Percentiles rank a stretch among this genome's conserved stretches.
Conservation (phyloP, 306 rosid genomes). For the Quercus glauca region DNA sequence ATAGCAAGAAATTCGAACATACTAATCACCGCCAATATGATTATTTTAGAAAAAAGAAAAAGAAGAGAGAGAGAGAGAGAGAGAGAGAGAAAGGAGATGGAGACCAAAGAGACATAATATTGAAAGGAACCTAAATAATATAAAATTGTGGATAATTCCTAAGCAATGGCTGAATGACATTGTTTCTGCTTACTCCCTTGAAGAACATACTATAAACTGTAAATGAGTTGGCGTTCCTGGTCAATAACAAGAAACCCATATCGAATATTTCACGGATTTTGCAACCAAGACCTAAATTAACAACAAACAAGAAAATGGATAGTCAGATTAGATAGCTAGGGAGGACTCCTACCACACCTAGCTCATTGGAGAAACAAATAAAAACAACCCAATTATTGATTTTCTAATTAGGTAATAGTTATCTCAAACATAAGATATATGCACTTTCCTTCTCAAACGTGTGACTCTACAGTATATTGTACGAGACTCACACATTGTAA, state of each 20-base stretch:
- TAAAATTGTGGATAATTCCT: neutral
- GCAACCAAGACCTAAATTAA: neutral
- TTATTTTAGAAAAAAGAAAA: neutral
- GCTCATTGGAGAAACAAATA: constrained; percentile 9
- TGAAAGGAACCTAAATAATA: neutral
- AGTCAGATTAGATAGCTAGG: neutral
- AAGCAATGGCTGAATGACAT: neutral
- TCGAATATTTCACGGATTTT: neutral
- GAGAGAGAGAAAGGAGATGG: neutral
- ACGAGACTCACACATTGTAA: too few relatives aligned
- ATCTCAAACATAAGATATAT: too few relatives aligned
- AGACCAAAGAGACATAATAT: neutral
- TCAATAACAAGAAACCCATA: neutral
- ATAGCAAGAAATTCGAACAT: too few relatives aligned
- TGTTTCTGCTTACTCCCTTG: neutral
- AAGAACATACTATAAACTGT: neutral
- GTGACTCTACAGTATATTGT: too few relatives aligned
- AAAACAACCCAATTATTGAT: neutral
- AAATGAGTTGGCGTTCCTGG: neutral
- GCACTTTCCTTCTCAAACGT: too few relatives aligned
- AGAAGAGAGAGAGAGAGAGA: too few relatives aligned
- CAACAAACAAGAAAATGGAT: neutral
- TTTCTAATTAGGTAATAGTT: too few relatives aligned
- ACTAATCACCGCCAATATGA: too few relatives aligned
- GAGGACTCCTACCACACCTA: neutral